These are phyloP conservation scores for Orychophragmus violaceus DNA, from an alignment of 345 rosid species.

Conservation along the genomic window DNA sequence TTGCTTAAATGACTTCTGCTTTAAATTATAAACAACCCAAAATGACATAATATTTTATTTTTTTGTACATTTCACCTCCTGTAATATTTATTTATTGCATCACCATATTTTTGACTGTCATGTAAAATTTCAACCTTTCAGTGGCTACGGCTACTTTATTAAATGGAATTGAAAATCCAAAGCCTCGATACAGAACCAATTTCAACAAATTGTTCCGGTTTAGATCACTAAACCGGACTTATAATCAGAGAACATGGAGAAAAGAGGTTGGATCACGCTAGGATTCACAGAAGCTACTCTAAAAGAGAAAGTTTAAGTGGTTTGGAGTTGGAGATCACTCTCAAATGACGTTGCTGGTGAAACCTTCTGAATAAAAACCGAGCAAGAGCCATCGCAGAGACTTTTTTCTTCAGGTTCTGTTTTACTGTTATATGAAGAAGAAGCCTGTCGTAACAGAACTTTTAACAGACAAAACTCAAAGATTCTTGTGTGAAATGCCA, in stretches of 20 bases:
- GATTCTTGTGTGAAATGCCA: conserved; percentile 18
- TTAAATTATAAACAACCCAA: too few relatives aligned
- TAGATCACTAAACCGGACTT: not conserved
- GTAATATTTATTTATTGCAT: too few relatives aligned
- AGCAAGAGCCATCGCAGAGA: conserved; percentile 13
- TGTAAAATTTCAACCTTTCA: too few relatives aligned
- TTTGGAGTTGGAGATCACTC: too few relatives aligned
- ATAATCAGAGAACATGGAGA: conserved; percentile 21
- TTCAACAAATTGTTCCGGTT: not conserved
- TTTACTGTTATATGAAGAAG: not conserved
- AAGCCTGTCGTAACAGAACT: not conserved
- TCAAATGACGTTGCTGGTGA: not conserved
- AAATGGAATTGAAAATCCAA: not conserved
- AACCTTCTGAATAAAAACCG: conserved; percentile 8
- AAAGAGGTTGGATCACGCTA: conserved; percentile 22
- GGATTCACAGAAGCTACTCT: too few relatives aligned
- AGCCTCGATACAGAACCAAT: not conserved
- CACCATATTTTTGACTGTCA: too few relatives aligned
- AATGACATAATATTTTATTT: too few relatives aligned
- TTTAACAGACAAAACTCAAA: too few relatives aligned
- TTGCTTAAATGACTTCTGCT: too few relatives aligned
- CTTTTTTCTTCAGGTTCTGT: not conserved
- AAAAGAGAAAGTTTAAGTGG: too few relatives aligned
- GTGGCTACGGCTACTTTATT: too few relatives aligned
- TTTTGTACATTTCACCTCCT: too few relatives aligned